Conservation (phyloP, 768 basidiomycete species). For the Fomitopsis serialis region DNA sequence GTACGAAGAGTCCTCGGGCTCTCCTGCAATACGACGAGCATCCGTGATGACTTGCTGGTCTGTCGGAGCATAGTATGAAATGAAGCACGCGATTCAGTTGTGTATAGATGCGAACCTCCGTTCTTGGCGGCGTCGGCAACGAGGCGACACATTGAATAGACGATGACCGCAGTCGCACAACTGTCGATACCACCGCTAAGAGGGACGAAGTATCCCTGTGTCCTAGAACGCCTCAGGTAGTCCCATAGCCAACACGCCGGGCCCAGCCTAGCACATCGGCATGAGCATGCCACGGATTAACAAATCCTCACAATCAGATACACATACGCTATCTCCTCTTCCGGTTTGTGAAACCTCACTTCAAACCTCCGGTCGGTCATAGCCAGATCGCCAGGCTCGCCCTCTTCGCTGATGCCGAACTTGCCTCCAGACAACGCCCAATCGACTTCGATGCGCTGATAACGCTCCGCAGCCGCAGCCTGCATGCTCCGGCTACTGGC, state of each 20-base stretch:
- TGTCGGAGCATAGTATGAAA: constrained; percentile 20
- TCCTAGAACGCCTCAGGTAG: constrained; percentile 89
- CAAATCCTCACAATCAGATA: background rate
- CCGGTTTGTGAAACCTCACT: constrained; percentile 76
- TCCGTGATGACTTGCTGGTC: constrained; percentile 86
- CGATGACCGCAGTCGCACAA: constrained; percentile 94
- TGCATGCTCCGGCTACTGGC: constrained; percentile 86
- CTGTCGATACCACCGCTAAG: constrained; percentile 96
- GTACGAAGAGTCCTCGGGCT: constrained; percentile 76
- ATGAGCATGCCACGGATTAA: background rate
- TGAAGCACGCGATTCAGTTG: background rate
- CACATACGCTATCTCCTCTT: constrained; percentile 92
- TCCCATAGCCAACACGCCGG: constrained; percentile 99
- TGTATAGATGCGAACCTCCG: constrained; percentile 58
- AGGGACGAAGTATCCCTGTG: constrained; percentile 93
- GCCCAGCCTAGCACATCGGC: constrained; percentile 56
- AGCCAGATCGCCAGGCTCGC: constrained; percentile 19
- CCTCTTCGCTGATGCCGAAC: constrained; percentile 52
- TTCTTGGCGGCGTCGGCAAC: constrained; percentile 73
- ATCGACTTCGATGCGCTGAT: constrained; percentile 78
- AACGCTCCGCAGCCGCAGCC: constrained; percentile 68
- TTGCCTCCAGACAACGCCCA: constrained; percentile 76
- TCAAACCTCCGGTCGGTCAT: constrained; percentile 28
- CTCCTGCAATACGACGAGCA: constrained; percentile 84
- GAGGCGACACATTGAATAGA: constrained; percentile 93